Evolutionary conservation across 2,329 filamentous ascomycete genomes (phyloP), one percentile per base, ranked within the genome.

Genomic region (Chrysosporium keratinophilum): DNA sequence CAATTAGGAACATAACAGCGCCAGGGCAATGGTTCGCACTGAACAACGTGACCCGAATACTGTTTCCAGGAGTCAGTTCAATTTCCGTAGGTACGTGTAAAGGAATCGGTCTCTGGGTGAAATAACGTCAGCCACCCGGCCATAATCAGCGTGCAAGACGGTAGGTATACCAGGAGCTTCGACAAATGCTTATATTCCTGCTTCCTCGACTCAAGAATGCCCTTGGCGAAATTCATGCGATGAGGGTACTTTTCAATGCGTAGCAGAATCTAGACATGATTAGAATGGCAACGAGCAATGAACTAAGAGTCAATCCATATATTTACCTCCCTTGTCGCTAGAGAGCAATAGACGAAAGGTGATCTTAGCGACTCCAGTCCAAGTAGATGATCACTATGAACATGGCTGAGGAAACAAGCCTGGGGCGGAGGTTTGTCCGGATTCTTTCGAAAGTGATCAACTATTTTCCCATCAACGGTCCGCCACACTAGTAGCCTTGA

Each of bases 11-110:
- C 88, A 95, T 95, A 15, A 93, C 88, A 15, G 88, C 83, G 0
- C 91, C 90, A 0, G 85, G 79, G 62, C 91, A 97, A 65, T 96
- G 91, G 62, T 97, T 96, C 1, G 91, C 89, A 71, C 95, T 85
- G 50, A 96, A 80, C 0, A 96, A 74, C 0, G 89, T 96, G 15
- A 95, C 87, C 45, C 83, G 81, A 20, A 96, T 81, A n/a, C 71
- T 72, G 45, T 78, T 77, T 1, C 80, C 79, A 0, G 84, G 87
- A 1, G 75, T 76, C 2, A 96, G 75, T 62, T 95, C 87, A 45
- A 97, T 80, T 3, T 73, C 69, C 0, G 84, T 90, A 0, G 88
- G 87, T 0, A 88, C 88, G 48, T 93, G 84, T 7, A 95, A 70
- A 0, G 90, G 90, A 33, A 97, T 77, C 0, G 88, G 78, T 70